These are phyloP conservation scores for Solanum ossicruentum DNA, from an alignment of 257 asterid genomes.

Conservation along the genomic window DNA sequence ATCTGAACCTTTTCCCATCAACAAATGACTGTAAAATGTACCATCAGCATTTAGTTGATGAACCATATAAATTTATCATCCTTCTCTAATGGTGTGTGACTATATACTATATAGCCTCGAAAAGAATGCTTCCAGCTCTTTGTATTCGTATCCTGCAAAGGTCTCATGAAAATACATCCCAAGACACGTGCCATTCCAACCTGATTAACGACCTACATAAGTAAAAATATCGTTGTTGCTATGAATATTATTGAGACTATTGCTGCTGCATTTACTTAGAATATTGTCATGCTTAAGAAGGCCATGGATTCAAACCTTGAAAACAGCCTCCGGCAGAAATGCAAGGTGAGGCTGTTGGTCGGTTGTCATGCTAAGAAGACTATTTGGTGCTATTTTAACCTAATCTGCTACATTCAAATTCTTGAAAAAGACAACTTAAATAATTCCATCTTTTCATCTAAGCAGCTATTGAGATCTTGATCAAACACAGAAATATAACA, in stretches of 20 bases:
- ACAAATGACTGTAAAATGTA: neutral
- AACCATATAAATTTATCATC: neutral
- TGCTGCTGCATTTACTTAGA: neutral
- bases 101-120: neutral
- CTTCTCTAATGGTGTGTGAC: neutral
- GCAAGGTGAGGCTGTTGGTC: no score
- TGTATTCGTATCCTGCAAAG: neutral
- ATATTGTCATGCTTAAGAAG: neutral
- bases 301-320: no score
- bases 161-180: neutral
- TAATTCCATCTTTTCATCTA: neutral
- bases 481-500: neutral
- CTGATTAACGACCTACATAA: neutral
- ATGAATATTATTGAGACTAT: neutral
- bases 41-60: neutral
- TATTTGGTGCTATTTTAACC: neutral
- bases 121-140: neutral
- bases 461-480: neutral
- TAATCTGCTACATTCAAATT: neutral
- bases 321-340: no score
- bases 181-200: neutral
- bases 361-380: neutral
- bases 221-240: neutral
- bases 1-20: neutral
- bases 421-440: neutral